A percentile compares a stretch with the other conserved stretches of the same genome.
phyloP scores from a whole-genome alignment of 805 yeast genomes.

The Ogataea pignaliae region DNA sequence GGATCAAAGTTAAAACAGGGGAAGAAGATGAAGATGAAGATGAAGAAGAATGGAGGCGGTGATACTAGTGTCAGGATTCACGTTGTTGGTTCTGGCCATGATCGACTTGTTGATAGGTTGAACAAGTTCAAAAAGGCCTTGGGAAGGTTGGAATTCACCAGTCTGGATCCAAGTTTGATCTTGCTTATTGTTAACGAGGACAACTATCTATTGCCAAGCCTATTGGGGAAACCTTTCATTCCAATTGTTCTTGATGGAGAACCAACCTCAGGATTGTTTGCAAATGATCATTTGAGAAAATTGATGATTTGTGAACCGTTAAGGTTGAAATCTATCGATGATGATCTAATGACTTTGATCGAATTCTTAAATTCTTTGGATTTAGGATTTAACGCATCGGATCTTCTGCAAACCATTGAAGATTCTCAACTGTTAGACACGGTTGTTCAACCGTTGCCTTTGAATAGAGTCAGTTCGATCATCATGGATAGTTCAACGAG shows the following conservation, averaged over 20 bases:
- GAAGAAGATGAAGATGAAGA: too few species aligned
- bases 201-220: constrained; percentile 25
- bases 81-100: constrained; percentile 24
- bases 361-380: constrained; percentile 28
- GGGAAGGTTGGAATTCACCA: constrained; percentile 24
- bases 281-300: constrained; percentile 11
- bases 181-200: constrained; percentile 26
- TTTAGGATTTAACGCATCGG: constrained; percentile 11
- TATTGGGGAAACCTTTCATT: constrained; percentile 27
- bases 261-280: constrained; percentile 4
- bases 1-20: too few species aligned
- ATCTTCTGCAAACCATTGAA: constrained; percentile 1
- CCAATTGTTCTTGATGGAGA: constrained; percentile 22
- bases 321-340: constrained; percentile 21
- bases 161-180: constrained; percentile 22
- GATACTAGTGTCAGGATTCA: too few species aligned
- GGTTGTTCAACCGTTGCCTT: constrained; percentile 5
- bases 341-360: constrained; percentile 29
- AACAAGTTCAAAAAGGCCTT: constrained; percentile 26
- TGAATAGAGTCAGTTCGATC: constrained; percentile 21
- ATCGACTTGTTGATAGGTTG: constrained; percentile 20
- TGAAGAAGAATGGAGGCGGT: too few species aligned
- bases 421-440: not conserved
- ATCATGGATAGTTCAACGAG: constrained; percentile 16
- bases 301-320: constrained; percentile 33